Conservation (phyloP, 805 yeast species). For the Wickerhamomyces rabaulensis region DNA sequence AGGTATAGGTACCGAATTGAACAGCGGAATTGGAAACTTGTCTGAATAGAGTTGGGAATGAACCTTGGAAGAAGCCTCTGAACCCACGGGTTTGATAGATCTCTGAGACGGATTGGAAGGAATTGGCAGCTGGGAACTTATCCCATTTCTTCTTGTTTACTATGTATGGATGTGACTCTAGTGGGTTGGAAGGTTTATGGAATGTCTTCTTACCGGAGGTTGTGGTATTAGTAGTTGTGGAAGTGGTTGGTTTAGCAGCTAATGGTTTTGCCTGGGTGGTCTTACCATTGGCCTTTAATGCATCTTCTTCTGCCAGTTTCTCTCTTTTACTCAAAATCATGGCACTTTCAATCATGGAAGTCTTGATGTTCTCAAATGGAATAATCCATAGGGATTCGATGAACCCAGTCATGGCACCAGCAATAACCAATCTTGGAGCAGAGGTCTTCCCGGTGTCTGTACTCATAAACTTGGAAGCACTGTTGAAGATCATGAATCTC, state of each 20-base stretch:
- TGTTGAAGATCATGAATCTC: constrained; percentile 70
- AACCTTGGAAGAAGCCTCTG: constrained; percentile 76
- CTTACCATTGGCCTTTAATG: not conserved
- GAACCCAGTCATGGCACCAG: constrained; percentile 80
- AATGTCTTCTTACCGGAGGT: constrained; percentile 22
- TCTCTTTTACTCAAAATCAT: constrained; percentile 27
- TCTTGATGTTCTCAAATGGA: constrained; percentile 86
- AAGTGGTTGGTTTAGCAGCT: constrained; percentile 18
- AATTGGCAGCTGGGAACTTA: constrained; percentile 47
- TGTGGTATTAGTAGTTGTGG: not conserved
- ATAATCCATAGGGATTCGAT: constrained; percentile 78
- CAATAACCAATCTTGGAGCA: constrained; percentile 78
- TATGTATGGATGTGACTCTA: constrained; percentile 24
- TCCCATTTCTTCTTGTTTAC: constrained; percentile 34
- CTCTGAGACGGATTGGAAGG: constrained; percentile 51
- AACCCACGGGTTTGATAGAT: constrained; percentile 71
- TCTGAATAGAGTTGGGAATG: constrained; percentile 74
- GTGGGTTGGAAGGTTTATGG: constrained; percentile 21
- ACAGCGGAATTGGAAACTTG: constrained; percentile 77
- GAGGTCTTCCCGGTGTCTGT: constrained; percentile 54
- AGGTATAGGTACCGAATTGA: constrained; percentile 78
- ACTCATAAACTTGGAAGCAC: constrained; percentile 64
- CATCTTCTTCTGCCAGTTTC: constrained; percentile 4
- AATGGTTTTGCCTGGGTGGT: constrained; percentile 16
- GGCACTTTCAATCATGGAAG: constrained; percentile 72